Evolutionary conservation across 2,329 filamentous ascomycete species (phyloP).

Genomic region (Botrytis medusae): DNA sequence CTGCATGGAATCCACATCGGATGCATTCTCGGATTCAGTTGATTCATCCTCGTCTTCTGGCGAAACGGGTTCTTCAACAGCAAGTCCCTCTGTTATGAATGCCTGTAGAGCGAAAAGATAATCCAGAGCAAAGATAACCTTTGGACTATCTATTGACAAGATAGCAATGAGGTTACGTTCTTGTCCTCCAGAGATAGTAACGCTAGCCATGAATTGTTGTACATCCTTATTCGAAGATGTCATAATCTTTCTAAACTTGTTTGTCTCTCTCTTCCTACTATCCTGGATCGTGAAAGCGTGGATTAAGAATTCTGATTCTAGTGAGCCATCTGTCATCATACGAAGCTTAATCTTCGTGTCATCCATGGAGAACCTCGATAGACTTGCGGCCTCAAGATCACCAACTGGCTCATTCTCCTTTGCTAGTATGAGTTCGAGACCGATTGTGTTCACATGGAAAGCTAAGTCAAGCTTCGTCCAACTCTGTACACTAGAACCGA

Average conservation of each 20-base stretch:
- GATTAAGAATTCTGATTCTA: conserved; percentile 91
- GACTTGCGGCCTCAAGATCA: conserved; percentile 72
- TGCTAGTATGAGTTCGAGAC: conserved; percentile 81
- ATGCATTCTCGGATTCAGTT: conserved; percentile 57
- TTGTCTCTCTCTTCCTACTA: conserved; percentile 82
- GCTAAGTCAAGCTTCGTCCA: conserved; percentile 95
- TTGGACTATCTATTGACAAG: conserved; percentile 89
- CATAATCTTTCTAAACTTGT: conserved; percentile 98
- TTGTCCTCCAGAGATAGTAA: conserved; percentile 84
- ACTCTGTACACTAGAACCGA: conserved; percentile 64
- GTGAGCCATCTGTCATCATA: conserved; percentile 86
- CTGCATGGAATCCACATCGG: conserved; percentile 56
- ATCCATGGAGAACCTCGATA: conserved; percentile 93
- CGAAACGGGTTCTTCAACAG: conserved; percentile 58
- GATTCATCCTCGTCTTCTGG: conserved; percentile 52
- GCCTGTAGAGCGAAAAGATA: conserved; percentile 88
- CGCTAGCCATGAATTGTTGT: conserved; percentile 96
- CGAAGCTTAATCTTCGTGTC: conserved; percentile 88
- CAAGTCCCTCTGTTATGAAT: conserved; percentile 74
- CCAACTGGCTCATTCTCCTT: conserved; percentile 75
- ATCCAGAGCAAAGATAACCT: conserved; percentile 92
- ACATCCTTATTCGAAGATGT: conserved; percentile 91
- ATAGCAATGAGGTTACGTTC: conserved; percentile 85
- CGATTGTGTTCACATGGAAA: conserved; percentile 85
- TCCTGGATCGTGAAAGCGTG: conserved; percentile 94